These are phyloP conservation scores for Vaccinium darrowii DNA, from an alignment of 148 eudicot genomes.

Conservation along the genomic window DNA sequence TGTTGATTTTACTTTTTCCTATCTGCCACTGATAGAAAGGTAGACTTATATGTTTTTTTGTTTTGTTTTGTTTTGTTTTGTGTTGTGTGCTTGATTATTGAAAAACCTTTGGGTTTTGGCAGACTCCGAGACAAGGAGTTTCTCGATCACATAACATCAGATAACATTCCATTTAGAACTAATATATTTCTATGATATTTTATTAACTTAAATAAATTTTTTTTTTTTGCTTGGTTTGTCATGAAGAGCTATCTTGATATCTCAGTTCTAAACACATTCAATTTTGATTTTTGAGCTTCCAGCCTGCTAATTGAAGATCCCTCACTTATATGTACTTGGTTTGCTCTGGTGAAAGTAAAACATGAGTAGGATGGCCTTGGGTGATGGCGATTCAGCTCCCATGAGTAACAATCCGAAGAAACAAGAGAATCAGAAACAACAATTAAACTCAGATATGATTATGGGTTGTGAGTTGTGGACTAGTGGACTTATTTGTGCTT, in stretches of 20 bases:
- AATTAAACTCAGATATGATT: constrained; percentile 39
- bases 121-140: too few species aligned
- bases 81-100: not conserved
- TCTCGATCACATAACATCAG: too few species aligned
- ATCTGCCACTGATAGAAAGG: not conserved
- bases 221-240: not conserved
- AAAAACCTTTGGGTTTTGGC: too few species aligned
- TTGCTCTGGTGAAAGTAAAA: constrained; percentile 12
- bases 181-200: not conserved
- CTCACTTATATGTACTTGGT: not conserved
- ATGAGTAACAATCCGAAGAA: constrained; percentile 31
- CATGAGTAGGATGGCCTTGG: constrained; percentile 35
- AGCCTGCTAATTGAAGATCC: constrained; percentile 1
- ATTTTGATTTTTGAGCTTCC: not conserved
- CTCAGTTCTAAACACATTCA: not conserved
- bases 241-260: not conserved
- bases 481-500: constrained; percentile 89
- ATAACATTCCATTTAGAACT: not conserved
- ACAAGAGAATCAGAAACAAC: constrained; percentile 36
- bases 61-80: not conserved
- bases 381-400: constrained; percentile 23
- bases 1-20: not conserved
- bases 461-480: constrained; percentile 73
- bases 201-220: too few species aligned
- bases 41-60: not conserved